These are phyloP conservation scores for Amorphotheca resinae DNA, from an alignment of 495 filamentous ascomycete species.

Conservation along the genomic window DNA sequence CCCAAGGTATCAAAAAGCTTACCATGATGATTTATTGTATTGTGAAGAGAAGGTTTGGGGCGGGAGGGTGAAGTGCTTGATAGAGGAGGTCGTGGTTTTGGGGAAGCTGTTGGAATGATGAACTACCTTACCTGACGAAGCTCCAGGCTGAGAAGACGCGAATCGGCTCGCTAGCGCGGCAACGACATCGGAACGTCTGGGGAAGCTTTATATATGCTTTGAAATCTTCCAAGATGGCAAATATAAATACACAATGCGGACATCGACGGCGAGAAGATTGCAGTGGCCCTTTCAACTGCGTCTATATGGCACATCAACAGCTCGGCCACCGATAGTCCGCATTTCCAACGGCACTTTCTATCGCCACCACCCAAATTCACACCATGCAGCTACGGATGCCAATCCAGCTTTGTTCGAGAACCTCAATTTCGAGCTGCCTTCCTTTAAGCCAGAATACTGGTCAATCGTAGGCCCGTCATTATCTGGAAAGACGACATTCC, in stretches of 20 bases:
- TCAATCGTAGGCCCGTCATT: conserved; percentile 61
- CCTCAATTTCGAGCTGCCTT: conserved; percentile 53
- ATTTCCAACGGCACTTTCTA: conserved; percentile 75
- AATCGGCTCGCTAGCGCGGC: conserved; percentile 1
- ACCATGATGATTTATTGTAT: conserved; percentile 33
- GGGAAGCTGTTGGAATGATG: conserved; percentile 1
- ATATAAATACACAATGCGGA: conserved; percentile 2
- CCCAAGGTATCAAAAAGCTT: conserved; percentile 15
- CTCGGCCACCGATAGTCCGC: conserved; percentile 46
- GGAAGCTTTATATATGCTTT: conserved; percentile 1
- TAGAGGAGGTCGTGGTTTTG: not conserved
- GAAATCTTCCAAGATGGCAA: not conserved
- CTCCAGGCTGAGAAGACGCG: conserved; percentile 4
- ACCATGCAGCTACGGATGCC: conserved; percentile 11
- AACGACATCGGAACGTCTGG: not conserved
- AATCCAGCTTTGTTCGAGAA: conserved; percentile 57
- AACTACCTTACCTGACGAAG: not conserved
- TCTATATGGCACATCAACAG: conserved; percentile 11
- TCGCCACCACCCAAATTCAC: conserved; percentile 52
- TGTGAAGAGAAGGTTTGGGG: not conserved
- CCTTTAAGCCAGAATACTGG: conserved; percentile 48
- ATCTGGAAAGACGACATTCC: conserved; percentile 60
- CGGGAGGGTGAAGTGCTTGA: not conserved
- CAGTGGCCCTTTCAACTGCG: not conserved
- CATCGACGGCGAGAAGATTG: not conserved